Evolutionary conservation across 176 grass and related monocot genomes (phyloP).

Genomic region (Tuctoria greenei): DNA sequence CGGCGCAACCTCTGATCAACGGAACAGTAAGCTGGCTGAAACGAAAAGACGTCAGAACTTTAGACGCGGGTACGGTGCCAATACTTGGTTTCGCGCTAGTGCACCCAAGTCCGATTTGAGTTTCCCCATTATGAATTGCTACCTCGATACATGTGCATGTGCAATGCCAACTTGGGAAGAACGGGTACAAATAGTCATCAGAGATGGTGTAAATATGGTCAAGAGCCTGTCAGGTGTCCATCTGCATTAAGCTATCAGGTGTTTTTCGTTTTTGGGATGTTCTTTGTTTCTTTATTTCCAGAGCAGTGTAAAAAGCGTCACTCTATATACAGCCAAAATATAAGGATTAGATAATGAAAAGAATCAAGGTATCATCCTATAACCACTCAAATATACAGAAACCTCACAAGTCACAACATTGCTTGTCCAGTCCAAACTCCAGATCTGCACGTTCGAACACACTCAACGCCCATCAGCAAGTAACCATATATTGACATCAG

Average conservation of each 20-base stretch:
- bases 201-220: not conserved
- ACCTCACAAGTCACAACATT: slow-evolving; percentile 51
- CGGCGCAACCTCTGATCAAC: not conserved
- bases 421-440: slow-evolving; percentile 34
- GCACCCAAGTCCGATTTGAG: not conserved
- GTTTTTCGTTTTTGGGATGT: not conserved
- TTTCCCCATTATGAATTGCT: not conserved
- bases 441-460: slow-evolving; percentile 24
- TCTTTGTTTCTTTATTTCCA: not conserved
- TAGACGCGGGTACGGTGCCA: not conserved
- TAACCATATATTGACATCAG: slow-evolving; percentile 50
- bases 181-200: not conserved
- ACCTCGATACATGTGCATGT: not conserved
- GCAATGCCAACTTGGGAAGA: not conserved
- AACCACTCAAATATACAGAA: slow-evolving; percentile 81
- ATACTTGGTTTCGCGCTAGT: not conserved
- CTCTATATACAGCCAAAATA: slow-evolving; percentile 1
- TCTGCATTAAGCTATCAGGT: too few relatives aligned
- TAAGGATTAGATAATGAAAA: slow-evolving; percentile 10
- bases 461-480: slow-evolving; percentile 24
- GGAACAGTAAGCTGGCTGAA: not conserved
- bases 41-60: slow-evolving; percentile 11
- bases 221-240: not conserved
- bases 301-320: not conserved
- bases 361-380: slow-evolving; percentile 52